Evolutionary conservation across 179 eudicot species (phyloP).

Genomic region (Spinacia oleracea): DNA sequence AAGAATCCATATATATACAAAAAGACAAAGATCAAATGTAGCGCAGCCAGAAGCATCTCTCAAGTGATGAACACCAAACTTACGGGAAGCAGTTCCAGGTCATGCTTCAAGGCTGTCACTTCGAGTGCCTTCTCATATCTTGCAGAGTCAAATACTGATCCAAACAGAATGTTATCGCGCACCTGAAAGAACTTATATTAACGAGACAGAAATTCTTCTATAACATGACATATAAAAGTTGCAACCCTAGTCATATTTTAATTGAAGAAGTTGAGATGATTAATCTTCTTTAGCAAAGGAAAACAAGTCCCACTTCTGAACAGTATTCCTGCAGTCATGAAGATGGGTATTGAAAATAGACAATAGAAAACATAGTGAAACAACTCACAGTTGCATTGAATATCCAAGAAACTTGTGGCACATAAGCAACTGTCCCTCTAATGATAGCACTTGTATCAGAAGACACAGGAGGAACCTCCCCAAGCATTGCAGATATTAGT

Average conservation of each 20-base stretch:
- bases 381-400: slow-evolving; percentile 94
- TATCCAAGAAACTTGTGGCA: slow-evolving; percentile 98
- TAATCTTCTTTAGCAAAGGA: not conserved
- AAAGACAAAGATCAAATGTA: no score
- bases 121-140: no score
- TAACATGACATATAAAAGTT: not conserved
- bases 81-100: slow-evolving; percentile 83
- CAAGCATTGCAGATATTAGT: slow-evolving; percentile 96
- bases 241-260: not conserved
- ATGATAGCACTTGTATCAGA: slow-evolving; percentile 62
- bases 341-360: no score
- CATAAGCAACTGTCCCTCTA: slow-evolving; percentile 87
- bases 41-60: not conserved
- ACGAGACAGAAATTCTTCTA: no score
- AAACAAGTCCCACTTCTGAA: not conserved
- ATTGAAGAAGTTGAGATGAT: not conserved
- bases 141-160: slow-evolving; percentile 60
- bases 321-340: not conserved
- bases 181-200: slow-evolving; percentile 46
- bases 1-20: no score
- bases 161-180: slow-evolving; percentile 88
- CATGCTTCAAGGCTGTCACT: slow-evolving; percentile 81
- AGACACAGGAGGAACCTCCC: slow-evolving; percentile 75
- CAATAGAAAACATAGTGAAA: slow-evolving; percentile 2
- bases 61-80: slow-evolving; percentile 24